Percentiles rank a stretch among this genome's conserved stretches.
Evolutionary conservation across 2,329 filamentous ascomycete genomes (phyloP).

Genomic region (Leptoxyphium fumago): DNA sequence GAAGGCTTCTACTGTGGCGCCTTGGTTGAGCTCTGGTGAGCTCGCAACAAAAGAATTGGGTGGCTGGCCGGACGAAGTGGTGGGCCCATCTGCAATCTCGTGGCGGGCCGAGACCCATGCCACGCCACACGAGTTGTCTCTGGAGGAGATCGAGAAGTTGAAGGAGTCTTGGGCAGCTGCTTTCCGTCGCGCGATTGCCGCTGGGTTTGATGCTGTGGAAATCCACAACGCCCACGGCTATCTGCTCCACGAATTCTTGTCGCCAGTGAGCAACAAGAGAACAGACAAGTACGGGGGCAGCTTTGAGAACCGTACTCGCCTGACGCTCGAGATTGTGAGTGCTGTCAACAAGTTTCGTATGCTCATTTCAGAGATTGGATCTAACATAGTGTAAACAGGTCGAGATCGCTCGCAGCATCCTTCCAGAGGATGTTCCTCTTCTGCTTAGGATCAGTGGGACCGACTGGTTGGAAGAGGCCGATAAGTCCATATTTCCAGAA

Average conservation of each 20-base stretch:
- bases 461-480: slow-evolving; percentile 56
- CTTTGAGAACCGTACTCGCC: slow-evolving; percentile 56
- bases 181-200: slow-evolving; percentile 36
- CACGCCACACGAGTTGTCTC: slow-evolving; percentile 51
- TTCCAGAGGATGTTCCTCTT: slow-evolving; percentile 54
- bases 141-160: slow-evolving; percentile 50
- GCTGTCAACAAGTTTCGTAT: neutral
- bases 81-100: slow-evolving; percentile 43
- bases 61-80: slow-evolving; percentile 40
- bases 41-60: slow-evolving; percentile 37
- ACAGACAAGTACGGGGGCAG: slow-evolving; percentile 53
- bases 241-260: slow-evolving; percentile 55
- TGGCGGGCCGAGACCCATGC: slow-evolving; percentile 46
- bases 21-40: slow-evolving; percentile 45
- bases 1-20: slow-evolving; percentile 44
- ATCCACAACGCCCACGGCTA: slow-evolving; percentile 73
- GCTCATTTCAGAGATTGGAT: neutral
- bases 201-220: slow-evolving; percentile 66
- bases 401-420: slow-evolving; percentile 44
- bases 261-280: slow-evolving; percentile 53
- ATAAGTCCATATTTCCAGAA: slow-evolving; percentile 34
- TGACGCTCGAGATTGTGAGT: slow-evolving; percentile 46
- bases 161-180: slow-evolving; percentile 50
- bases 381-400: slow-evolving; percentile 19
- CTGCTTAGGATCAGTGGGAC: slow-evolving; percentile 60